A percentile compares a stretch with the other conserved stretches of the same genome.
phyloP scores from a whole-genome alignment of 495 filamentous ascomycete species.

The Apodospora peruviana region DNA sequence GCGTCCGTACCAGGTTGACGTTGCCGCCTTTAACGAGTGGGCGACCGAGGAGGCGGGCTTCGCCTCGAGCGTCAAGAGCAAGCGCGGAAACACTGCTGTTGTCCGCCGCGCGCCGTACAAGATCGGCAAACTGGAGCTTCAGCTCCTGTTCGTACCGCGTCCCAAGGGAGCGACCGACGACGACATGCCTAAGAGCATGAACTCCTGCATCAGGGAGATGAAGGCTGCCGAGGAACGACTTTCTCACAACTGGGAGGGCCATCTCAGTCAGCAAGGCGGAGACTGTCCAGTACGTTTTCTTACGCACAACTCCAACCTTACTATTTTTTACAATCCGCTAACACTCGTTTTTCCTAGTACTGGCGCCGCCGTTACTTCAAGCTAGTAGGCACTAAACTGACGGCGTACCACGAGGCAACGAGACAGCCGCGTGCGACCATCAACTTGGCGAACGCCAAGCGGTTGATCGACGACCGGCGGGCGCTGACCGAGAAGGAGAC shows the following conservation, averaged over 20 bases:
- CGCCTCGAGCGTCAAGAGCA: conserved; percentile 80
- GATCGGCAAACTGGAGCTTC: conserved; percentile 87
- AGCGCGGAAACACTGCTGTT: conserved; percentile 61
- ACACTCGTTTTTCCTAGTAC: conserved; percentile 68
- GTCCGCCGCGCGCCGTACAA: conserved; percentile 79
- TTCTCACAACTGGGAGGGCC: conserved; percentile 73
- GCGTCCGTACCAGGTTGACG: conserved; percentile 76
- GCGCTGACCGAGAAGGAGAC: conserved; percentile 75
- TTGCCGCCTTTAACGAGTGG: conserved; percentile 98
- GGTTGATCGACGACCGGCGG: conserved; percentile 89
- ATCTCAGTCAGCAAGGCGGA: conserved; percentile 90
- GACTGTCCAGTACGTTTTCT: conserved; percentile 83
- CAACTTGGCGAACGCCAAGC: conserved; percentile 88
- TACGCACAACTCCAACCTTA: no score
- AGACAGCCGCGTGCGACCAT: conserved; percentile 94
- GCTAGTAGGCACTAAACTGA: conserved; percentile 82
- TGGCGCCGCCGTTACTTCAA: conserved; percentile 98
- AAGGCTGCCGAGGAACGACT: conserved; percentile 75
- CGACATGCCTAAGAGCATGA: conserved; percentile 99
- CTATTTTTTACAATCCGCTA: no score
- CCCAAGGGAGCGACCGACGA: conserved; percentile 85
- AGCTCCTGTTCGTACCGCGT: conserved; percentile 89
- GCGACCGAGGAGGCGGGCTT: conserved; percentile 70
- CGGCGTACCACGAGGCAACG: conserved; percentile 92
- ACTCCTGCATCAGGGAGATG: conserved; percentile 84